A percentile compares a stretch with the other conserved stretches of the same genome.
phyloP scores from a whole-genome alignment of 371 early-diverging fungal genomes.

The Syncephalis plumigaleata region DNA sequence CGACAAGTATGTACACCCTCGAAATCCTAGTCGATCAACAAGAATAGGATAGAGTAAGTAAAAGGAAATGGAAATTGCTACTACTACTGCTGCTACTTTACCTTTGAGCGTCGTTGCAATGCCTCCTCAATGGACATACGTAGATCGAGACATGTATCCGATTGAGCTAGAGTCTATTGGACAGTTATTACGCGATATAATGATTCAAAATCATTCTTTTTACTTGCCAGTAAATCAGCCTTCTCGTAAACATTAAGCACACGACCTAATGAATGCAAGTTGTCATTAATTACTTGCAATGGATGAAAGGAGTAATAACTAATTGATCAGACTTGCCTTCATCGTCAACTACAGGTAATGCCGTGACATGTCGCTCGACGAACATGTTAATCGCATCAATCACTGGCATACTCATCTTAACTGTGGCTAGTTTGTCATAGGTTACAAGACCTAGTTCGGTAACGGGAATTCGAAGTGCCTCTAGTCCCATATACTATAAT shows the following conservation, averaged over 20 bases:
- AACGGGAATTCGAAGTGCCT: conserved; percentile 42
- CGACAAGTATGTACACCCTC: conserved; percentile 89
- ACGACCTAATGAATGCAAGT: conserved; percentile 19
- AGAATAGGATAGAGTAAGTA: background rate
- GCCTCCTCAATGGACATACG: conserved; percentile 77
- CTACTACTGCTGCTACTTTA: conserved; percentile 12
- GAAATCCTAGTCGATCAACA: conserved; percentile 51
- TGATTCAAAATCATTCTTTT: background rate
- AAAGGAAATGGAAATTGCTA: background rate
- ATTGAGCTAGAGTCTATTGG: conserved; percentile 34
- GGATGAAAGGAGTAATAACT: background rate
- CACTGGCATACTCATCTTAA: conserved; percentile 56
- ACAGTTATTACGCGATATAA: conserved; percentile 2
- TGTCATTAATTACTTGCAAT: background rate
- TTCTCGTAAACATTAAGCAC: conserved; percentile 90
- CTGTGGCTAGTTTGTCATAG: conserved; percentile 59
- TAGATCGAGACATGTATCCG: conserved; percentile 48
- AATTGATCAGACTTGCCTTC: conserved; percentile 25
- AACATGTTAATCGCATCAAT: conserved; percentile 79
- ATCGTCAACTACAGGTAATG: conserved; percentile 84
- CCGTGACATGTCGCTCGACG: conserved; percentile 69
- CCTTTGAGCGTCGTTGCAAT: conserved; percentile 55
- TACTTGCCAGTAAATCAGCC: conserved; percentile 79
- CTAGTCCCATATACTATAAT: conserved; percentile 37
- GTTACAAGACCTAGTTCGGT: conserved; percentile 72